Conservation (phyloP, 176 grass and related monocot genomes). For the Chloris gayana region DNA sequence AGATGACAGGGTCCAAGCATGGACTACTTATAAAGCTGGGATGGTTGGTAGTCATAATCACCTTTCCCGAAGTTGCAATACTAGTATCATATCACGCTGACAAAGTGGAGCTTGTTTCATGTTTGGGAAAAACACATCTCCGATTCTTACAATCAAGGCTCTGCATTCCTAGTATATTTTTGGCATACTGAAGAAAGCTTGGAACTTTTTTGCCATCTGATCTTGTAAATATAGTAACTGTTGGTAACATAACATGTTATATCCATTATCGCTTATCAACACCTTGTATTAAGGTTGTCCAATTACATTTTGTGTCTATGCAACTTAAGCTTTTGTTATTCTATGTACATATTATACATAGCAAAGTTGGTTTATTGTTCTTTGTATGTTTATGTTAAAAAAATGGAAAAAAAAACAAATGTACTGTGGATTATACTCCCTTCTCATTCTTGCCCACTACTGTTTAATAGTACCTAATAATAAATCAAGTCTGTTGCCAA, state of each 20-base stretch:
- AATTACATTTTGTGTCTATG: neutral
- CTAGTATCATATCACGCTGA: neutral
- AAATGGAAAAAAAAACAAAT: neutral
- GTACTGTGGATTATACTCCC: neutral
- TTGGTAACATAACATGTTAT: neutral
- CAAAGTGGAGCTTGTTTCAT: neutral
- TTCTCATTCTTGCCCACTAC: neutral
- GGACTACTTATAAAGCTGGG: slow-evolving; percentile 45
- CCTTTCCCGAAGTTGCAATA: slow-evolving; percentile 38
- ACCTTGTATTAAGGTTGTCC: neutral
- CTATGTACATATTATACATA: neutral
- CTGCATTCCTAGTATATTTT: neutral
- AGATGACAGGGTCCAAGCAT: slow-evolving; percentile 28
- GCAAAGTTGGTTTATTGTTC: neutral
- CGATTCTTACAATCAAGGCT: neutral
- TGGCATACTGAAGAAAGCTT: neutral
- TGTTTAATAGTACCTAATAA: neutral
- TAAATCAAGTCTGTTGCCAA: neutral
- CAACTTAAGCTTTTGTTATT: neutral
- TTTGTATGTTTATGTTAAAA: neutral
- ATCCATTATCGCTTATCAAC: neutral
- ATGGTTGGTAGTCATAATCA: slow-evolving; percentile 34
- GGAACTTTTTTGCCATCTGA: neutral
- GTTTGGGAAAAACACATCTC: neutral
- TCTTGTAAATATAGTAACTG: neutral